Percentiles rank a stretch among this genome's conserved stretches.
Conservation (phyloP, 495 filamentous ascomycete genomes). For the Daldinia concentrica region DNA sequence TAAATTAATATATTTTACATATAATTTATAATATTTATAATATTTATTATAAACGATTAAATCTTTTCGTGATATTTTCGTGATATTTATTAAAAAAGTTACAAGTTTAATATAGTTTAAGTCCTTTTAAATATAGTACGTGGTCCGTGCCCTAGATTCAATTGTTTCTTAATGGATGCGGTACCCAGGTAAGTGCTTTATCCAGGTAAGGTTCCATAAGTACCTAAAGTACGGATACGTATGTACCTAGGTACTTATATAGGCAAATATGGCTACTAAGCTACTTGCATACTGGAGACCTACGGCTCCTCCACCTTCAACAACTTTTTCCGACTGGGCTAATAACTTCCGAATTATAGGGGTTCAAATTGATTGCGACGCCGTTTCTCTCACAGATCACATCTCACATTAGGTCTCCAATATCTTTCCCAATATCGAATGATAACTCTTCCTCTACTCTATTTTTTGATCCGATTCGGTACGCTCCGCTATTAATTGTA, state of each 20-base stretch:
- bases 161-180: too few species aligned
- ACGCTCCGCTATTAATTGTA: constrained; percentile 17
- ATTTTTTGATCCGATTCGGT: constrained; percentile 19
- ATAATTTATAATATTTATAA: too few species aligned
- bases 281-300: background rate
- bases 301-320: constrained; percentile 14
- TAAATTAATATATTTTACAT: too few species aligned
- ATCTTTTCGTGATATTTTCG: too few species aligned
- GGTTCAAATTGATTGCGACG: constrained; percentile 32
- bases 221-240: too few species aligned
- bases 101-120: too few species aligned
- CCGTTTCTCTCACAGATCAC: constrained; percentile 29
- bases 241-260: background rate
- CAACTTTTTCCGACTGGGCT: constrained; percentile 39
- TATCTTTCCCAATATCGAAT: constrained; percentile 33
- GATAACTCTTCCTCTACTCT: constrained; percentile 22
- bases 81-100: too few species aligned
- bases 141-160: too few species aligned
- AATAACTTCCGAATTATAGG: constrained; percentile 40
- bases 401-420: constrained; percentile 7
- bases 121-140: too few species aligned
- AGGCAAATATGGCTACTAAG: background rate
- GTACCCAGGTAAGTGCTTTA: constrained; percentile 4
- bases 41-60: too few species aligned
- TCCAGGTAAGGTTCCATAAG: background rate